Conservation (phyloP, 2,329 filamentous ascomycete species). For the Xenosphaeropsis pyriputrescens region DNA sequence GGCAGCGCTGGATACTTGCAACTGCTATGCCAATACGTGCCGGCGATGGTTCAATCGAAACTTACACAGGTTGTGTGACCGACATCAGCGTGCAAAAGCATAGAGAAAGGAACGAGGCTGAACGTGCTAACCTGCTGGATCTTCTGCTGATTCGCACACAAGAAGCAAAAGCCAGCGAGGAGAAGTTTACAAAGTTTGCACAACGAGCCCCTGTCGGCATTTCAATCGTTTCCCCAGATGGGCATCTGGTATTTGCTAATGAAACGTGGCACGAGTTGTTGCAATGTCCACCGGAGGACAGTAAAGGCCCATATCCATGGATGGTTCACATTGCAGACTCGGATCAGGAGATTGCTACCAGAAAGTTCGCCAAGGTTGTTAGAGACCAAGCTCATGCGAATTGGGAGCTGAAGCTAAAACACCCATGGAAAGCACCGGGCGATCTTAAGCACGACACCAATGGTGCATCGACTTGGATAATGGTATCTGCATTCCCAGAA, state of each 20-base stretch:
- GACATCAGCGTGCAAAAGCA: slow-evolving; percentile 76
- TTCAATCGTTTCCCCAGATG: slow-evolving; percentile 58
- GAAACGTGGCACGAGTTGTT: slow-evolving; percentile 36
- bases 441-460: not conserved
- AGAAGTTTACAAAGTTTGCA: slow-evolving; percentile 67
- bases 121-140: slow-evolving; percentile 61
- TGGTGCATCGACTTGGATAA: not conserved
- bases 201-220: slow-evolving; percentile 71
- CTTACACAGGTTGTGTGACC: slow-evolving; percentile 65
- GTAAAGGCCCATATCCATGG: not conserved
- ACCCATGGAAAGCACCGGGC: not conserved
- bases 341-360: not conserved
- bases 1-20: slow-evolving; percentile 55
- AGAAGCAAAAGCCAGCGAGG: slow-evolving; percentile 51
- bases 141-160: slow-evolving; percentile 51
- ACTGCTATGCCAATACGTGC: slow-evolving; percentile 60
- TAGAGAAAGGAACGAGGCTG: slow-evolving; percentile 69
- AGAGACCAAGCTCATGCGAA: not conserved
- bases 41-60: slow-evolving; percentile 46
- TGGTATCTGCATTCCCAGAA: not conserved
- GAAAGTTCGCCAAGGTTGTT: not conserved
- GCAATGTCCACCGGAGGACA: not conserved
- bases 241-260: slow-evolving; percentile 63
- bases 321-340: not conserved
- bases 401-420: not conserved